Evolutionary conservation across 805 yeast genomes (phyloP).

Genomic region (Saccharomyces mikatae): DNA sequence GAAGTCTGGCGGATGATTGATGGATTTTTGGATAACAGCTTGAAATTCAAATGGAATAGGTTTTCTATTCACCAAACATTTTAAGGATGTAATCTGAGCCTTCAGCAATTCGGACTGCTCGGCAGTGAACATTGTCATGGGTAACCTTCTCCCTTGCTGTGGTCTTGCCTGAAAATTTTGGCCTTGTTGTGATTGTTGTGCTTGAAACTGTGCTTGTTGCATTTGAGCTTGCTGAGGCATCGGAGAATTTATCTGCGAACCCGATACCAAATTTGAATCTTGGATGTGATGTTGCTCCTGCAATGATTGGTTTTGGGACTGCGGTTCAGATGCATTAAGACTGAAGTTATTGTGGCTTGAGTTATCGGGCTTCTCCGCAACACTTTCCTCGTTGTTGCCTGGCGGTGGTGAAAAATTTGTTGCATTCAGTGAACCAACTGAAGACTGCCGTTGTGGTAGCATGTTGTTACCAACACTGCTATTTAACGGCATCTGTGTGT

Average conservation of each 20-base stretch:
- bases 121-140: constrained; percentile 19
- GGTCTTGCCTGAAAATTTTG: constrained; percentile 7
- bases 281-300: neutral
- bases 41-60: constrained; percentile 25
- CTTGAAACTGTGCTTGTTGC: neutral
- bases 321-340: neutral
- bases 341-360: neutral
- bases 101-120: constrained; percentile 28
- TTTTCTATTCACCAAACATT: constrained; percentile 25
- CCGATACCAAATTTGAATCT: neutral
- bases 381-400: neutral
- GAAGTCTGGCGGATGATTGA: constrained; percentile 29
- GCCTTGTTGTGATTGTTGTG: neutral
- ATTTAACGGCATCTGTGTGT: neutral
- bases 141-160: constrained; percentile 4
- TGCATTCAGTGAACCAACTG: neutral
- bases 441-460: neutral
- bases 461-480: neutral
- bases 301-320: neutral
- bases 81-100: constrained; percentile 31
- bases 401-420: neutral
- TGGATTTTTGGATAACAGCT: constrained; percentile 23
- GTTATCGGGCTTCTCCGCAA: neutral
- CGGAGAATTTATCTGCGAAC: neutral
- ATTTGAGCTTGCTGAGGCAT: constrained; percentile 7